Conservation (phyloP, 768 basidiomycete species). For the Podaxis sp. region DNA sequence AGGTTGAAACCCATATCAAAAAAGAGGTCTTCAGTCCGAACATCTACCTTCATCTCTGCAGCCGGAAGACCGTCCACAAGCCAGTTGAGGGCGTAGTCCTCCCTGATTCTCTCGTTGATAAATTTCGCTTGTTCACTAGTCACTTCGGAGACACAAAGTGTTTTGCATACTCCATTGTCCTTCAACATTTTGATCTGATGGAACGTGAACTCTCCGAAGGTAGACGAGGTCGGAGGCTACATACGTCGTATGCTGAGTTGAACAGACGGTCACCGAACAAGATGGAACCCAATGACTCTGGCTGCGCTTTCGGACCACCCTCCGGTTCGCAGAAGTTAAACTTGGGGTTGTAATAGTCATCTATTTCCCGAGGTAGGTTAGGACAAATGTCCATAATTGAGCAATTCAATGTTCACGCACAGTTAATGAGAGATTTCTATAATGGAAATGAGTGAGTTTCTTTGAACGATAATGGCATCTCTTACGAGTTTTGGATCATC, state of each 20-base stretch:
- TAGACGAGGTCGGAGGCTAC: slow-evolving; percentile 19
- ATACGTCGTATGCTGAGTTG: slow-evolving; percentile 81
- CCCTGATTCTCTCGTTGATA: slow-evolving; percentile 86
- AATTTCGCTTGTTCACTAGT: slow-evolving; percentile 76
- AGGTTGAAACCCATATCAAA: slow-evolving; percentile 94
- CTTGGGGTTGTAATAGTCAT: slow-evolving; percentile 88
- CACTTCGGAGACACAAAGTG: slow-evolving; percentile 62
- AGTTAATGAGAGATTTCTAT: slow-evolving; percentile 90
- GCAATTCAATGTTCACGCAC: slow-evolving; percentile 34
- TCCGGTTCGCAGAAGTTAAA: slow-evolving; percentile 85
- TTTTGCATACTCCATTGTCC: slow-evolving; percentile 70
- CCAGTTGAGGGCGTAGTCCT: slow-evolving; percentile 94
- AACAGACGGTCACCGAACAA: slow-evolving; percentile 97
- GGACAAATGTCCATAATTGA: background rate
- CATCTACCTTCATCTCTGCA: slow-evolving; percentile 86
- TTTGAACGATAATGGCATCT: slow-evolving; percentile 9
- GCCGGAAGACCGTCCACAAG: slow-evolving; percentile 92
- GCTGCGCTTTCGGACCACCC: slow-evolving; percentile 66
- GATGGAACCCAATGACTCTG: slow-evolving; percentile 88
- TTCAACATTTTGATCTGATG: slow-evolving; percentile 76
- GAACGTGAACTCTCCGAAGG: slow-evolving; percentile 5
- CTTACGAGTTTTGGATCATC: slow-evolving; percentile 74
- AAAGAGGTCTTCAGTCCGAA: slow-evolving; percentile 77
- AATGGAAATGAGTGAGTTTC: slow-evolving; percentile 1
- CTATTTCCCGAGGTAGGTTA: slow-evolving; percentile 31